Conservation (phyloP, 441 rosid genomes). For the Gossypium davidsonii region DNA sequence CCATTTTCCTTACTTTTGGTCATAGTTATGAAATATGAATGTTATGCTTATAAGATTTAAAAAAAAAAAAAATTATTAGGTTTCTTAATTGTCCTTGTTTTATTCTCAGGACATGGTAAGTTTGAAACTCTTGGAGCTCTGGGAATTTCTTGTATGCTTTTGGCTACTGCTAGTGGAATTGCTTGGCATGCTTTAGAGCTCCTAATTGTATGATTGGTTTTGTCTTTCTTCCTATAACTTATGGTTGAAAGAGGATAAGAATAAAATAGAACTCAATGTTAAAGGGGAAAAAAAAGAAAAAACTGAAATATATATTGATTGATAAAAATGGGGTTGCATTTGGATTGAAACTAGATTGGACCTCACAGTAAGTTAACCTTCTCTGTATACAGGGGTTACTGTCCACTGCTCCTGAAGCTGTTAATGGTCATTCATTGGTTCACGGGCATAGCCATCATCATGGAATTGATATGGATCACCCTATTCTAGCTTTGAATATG, state of each 20-base stretch:
- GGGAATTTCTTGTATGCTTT: conserved; percentile 86
- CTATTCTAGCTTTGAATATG: conserved; percentile 68
- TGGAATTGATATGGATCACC: conserved; percentile 61
- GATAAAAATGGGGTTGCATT: not conserved
- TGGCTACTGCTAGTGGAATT: conserved; percentile 84
- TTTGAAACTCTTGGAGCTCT: conserved; percentile 92
- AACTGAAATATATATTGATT: not conserved
- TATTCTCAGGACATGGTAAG: conserved; percentile 71
- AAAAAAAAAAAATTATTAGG: not conserved
- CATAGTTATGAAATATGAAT: not conserved
- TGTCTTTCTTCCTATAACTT: not conserved
- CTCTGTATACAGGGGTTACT: conserved; percentile 43
- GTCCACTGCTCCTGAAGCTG: conserved; percentile 45
- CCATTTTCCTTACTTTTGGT: conserved; percentile 19
- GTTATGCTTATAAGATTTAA: not conserved
- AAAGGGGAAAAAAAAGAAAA: not conserved
- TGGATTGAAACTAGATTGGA: conserved; percentile 14
- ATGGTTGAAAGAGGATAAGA: not conserved
- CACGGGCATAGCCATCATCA: conserved; percentile 42
- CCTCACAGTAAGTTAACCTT: not conserved
- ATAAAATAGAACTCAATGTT: not conserved
- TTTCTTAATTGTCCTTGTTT: conserved; percentile 13
- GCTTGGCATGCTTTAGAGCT: conserved; percentile 80
- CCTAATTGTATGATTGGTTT: conserved; percentile 42
- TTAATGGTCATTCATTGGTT: conserved; percentile 27